phyloP scores from a whole-genome alignment of 2,329 filamentous ascomycete genomes.

The Bipolaris sorokiniana region DNA sequence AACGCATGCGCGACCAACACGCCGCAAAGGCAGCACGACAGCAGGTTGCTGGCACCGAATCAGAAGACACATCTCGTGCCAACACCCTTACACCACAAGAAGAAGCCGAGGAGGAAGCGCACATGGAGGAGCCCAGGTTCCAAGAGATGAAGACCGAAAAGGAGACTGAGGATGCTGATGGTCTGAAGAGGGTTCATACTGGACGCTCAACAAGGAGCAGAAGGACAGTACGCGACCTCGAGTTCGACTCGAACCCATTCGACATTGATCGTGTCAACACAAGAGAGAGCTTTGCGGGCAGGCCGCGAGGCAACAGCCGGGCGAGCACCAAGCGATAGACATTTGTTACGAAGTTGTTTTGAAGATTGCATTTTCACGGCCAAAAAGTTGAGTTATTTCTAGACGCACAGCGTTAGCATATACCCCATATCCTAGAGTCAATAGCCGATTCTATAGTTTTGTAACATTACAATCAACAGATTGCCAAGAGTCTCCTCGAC shows the following conservation, averaged over 20 bases:
- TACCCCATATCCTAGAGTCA: slow-evolving; percentile 19
- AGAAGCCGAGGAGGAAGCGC: slow-evolving; percentile 41
- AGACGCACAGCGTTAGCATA: slow-evolving; percentile 28
- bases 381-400: slow-evolving; percentile 10
- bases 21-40: slow-evolving; percentile 24
- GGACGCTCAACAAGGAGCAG: slow-evolving; percentile 36
- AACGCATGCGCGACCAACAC: slow-evolving; percentile 50
- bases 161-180: slow-evolving; percentile 31
- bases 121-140: slow-evolving; percentile 41
- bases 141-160: slow-evolving; percentile 50
- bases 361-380: slow-evolving; percentile 5
- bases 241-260: slow-evolving; percentile 55
- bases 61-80: slow-evolving; percentile 34
- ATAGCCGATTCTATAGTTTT: slow-evolving; percentile 6
- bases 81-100: slow-evolving; percentile 27
- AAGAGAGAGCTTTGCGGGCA: slow-evolving; percentile 51
- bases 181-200: slow-evolving; percentile 38
- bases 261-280: slow-evolving; percentile 58
- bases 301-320: slow-evolving; percentile 29
- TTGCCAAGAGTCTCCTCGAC: neutral
- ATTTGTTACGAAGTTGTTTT: slow-evolving; percentile 8
- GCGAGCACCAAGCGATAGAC: slow-evolving; percentile 20
- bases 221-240: slow-evolving; percentile 32
- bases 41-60: slow-evolving; percentile 13
- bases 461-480: slow-evolving; percentile 6